Percentiles rank a stretch among this genome's conserved stretches.
phyloP scores from a whole-genome alignment of 306 rosid species.

The Glycyrrhiza uralensis region DNA sequence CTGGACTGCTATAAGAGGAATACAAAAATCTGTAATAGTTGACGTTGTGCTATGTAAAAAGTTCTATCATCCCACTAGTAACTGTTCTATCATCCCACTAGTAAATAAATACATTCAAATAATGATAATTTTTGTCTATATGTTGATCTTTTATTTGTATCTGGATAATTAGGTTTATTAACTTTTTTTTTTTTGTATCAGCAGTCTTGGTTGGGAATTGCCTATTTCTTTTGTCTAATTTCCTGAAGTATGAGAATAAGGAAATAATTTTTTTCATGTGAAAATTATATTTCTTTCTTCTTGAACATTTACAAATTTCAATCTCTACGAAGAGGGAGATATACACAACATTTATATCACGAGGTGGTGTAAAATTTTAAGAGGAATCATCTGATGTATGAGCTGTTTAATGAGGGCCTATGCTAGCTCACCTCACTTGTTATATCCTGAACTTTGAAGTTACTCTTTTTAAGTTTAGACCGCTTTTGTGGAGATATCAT shows the following conservation, averaged over 20 bases:
- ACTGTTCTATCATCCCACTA: no score
- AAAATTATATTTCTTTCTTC: no score
- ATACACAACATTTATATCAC: no score
- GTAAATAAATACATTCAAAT: no score
- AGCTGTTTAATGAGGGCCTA: neutral
- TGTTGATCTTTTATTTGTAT: neutral
- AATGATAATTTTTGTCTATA: neutral
- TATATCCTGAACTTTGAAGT: conserved; percentile 10
- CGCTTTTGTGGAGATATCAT: neutral
- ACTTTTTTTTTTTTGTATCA: neutral
- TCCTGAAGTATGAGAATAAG: neutral
- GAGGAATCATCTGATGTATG: neutral
- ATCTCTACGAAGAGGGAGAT: no score
- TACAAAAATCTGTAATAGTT: neutral
- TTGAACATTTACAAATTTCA: no score
- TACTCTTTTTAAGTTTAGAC: neutral
- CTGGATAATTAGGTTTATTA: neutral
- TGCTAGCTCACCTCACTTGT: neutral
- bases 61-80: no score
- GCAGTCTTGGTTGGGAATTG: neutral
- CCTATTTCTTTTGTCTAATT: neutral
- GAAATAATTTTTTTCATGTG: neutral
- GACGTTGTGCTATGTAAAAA: neutral
- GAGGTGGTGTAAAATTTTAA: neutral
- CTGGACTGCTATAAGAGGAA: neutral